Percentiles rank a stretch among this genome's conserved stretches.
These are phyloP conservation scores for Sonneratia alba DNA, from an alignment of 345 rosid genomes.

Conservation along the genomic window DNA sequence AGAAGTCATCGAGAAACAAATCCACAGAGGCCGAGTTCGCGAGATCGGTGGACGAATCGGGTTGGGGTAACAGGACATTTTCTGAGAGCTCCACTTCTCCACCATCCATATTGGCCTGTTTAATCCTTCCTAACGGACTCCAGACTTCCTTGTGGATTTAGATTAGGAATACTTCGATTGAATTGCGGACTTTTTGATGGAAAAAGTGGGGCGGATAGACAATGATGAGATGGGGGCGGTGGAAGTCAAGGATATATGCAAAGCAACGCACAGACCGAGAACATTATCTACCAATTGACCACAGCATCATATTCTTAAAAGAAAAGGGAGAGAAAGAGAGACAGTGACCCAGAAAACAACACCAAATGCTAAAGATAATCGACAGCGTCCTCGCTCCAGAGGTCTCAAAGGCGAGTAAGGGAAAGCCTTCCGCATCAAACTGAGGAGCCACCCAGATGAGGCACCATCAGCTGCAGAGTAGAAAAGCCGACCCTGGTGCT, in stretches of 20 bases:
- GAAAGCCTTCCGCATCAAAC: not conserved
- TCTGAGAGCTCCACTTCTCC: constrained; percentile 39
- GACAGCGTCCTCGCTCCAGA: not conserved
- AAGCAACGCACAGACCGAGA: constrained; percentile 13
- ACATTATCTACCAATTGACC: constrained; percentile 9
- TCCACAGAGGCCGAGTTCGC: constrained; percentile 20
- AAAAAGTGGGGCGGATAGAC: not conserved
- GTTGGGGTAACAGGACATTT: constrained; percentile 14
- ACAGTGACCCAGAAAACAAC: constrained; percentile 4
- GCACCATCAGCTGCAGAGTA: constrained; percentile 6
- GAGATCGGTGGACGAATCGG: constrained; percentile 19
- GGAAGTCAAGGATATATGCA: constrained; percentile 23
- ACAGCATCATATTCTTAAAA: not conserved
- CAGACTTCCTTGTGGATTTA: not conserved
- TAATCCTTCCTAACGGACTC: not conserved
- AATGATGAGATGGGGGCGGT: not conserved
- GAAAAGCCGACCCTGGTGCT: constrained; percentile 3
- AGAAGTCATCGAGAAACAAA: constrained; percentile 27
- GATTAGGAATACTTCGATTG: not conserved
- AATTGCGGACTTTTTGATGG: not conserved
- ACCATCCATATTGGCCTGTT: constrained; percentile 20
- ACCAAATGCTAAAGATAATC: constrained; percentile 8
- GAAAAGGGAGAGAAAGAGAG: not conserved
- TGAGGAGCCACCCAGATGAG: constrained; percentile 22
- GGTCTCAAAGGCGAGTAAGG: not conserved